Percentiles rank a stretch among this genome's conserved stretches.
Conservation (phyloP, 352 stramenopile genomes). For the Phytophthora hybrid region DNA sequence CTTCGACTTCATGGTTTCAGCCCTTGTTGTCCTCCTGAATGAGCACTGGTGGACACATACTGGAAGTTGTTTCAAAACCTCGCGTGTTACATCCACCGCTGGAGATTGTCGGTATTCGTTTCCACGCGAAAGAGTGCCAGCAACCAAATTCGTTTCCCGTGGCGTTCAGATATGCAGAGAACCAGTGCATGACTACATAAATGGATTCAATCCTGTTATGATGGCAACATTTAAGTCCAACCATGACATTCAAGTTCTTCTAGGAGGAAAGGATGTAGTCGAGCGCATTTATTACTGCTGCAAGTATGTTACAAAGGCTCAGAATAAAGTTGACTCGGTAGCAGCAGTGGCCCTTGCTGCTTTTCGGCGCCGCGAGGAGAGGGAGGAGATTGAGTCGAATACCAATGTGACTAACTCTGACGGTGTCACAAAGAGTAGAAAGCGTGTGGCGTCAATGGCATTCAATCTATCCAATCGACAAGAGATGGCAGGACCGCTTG, state of each 20-base stretch:
- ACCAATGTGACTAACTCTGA: not conserved
- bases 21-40: too few relatives aligned
- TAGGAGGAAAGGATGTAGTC: not conserved
- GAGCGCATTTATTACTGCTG: conserved; percentile 9
- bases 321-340: conserved; percentile 5
- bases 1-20: too few relatives aligned
- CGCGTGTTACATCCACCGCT: too few relatives aligned
- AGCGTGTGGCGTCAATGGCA: not conserved
- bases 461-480: not conserved
- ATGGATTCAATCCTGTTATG: conserved; percentile 12
- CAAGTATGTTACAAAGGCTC: conserved; percentile 19
- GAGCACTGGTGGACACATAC: too few relatives aligned
- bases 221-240: conserved; percentile 20
- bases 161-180: too few relatives aligned
- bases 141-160: too few relatives aligned
- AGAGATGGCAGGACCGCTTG: conserved; percentile 8
- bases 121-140: too few relatives aligned
- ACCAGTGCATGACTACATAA: conserved; percentile 7
- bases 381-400: not conserved
- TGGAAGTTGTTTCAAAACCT: too few relatives aligned
- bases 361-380: not conserved
- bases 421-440: not conserved
- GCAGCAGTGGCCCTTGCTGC: not conserved
- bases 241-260: conserved; percentile 5
- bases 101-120: too few relatives aligned